Conservation (phyloP, 768 basidiomycete species). For the Cystobasidium tubakii region DNA sequence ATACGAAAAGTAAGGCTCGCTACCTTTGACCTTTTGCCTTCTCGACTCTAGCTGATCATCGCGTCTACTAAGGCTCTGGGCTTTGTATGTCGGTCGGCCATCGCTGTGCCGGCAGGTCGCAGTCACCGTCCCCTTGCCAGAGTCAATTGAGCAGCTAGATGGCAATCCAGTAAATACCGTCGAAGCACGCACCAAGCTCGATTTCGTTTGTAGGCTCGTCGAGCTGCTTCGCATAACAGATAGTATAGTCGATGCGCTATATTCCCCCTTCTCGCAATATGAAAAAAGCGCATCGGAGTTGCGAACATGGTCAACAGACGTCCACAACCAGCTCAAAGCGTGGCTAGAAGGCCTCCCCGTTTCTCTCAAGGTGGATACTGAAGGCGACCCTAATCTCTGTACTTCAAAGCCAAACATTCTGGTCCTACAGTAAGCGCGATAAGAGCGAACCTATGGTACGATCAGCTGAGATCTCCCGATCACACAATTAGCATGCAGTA, state of each 20-base stretch:
- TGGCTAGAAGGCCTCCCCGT: neutral
- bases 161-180: neutral
- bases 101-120: conserved; percentile 8
- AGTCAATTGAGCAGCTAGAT: neutral
- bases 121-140: neutral
- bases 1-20: conserved; percentile 10
- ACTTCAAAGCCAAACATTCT: neutral
- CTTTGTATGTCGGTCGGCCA: neutral
- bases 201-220: conserved; percentile 1
- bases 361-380: neutral
- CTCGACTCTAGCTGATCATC: no score
- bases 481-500: neutral
- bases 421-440: neutral
- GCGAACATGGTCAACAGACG: neutral
- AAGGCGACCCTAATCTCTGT: neutral
- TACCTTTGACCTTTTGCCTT: no score
- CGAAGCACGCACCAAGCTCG: neutral
- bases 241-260: neutral
- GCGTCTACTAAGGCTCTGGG: neutral
- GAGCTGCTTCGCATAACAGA: conserved; percentile 2
- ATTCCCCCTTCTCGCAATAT: neutral
- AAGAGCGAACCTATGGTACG: neutral
- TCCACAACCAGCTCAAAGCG: neutral
- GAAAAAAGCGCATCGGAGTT: neutral
- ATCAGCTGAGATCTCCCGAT: no score